These are phyloP conservation scores for Neurospora sp. DNA, from an alignment of 495 filamentous ascomycete genomes.

Conservation along the genomic window DNA sequence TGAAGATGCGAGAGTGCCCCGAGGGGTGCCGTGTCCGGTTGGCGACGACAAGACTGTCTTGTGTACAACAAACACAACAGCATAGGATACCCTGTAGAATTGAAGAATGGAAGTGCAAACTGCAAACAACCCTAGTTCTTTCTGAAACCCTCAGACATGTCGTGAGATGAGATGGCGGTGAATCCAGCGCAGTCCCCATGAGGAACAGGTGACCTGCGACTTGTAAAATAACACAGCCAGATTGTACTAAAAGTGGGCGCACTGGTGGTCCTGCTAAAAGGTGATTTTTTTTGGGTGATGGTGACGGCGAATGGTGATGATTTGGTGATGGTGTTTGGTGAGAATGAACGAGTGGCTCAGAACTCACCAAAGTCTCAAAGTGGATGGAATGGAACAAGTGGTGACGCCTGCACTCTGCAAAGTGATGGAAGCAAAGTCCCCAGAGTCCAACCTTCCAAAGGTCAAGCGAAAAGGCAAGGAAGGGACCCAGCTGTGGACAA, in stretches of 20 bases:
- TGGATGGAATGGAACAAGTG: background rate
- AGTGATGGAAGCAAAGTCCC: background rate
- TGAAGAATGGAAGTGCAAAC: background rate
- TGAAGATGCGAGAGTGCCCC: background rate
- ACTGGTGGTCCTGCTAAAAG: background rate
- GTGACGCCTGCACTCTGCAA: background rate
- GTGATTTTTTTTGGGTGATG: background rate
- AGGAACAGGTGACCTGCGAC: background rate
- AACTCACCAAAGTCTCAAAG: background rate
- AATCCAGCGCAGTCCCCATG: background rate
- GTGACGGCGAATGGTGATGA: background rate
- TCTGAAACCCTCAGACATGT: background rate
- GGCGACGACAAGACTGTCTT: background rate
- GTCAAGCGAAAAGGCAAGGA: background rate
- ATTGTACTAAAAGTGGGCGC: background rate
- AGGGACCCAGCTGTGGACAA: background rate
- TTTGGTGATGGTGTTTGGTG: background rate
- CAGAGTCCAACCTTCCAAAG: background rate
- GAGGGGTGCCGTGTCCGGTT: background rate
- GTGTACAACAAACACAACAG: background rate
- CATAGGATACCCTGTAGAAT: background rate
- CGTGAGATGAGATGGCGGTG: background rate
- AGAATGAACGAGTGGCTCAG: background rate
- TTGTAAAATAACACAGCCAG: background rate
- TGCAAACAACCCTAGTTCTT: background rate